Percentiles rank a stretch among this genome's conserved stretches.
These are phyloP conservation scores for Paramyrothecium roridum DNA, from an alignment of 2,329 filamentous ascomycete genomes.

Conservation along the genomic window DNA sequence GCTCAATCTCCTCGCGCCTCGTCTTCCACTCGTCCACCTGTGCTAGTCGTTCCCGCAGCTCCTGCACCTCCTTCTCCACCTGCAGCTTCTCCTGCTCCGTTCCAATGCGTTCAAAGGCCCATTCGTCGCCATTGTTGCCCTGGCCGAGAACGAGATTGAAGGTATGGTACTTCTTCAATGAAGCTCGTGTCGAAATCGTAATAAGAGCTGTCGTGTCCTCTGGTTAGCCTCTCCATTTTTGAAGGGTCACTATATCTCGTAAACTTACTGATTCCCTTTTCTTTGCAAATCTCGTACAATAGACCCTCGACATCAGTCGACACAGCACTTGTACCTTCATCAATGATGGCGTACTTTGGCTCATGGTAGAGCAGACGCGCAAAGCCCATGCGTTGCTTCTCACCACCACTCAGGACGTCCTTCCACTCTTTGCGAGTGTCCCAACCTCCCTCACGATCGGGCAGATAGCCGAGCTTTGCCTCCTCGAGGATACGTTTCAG, in stretches of 20 bases:
- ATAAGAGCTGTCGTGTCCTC: conserved; percentile 63
- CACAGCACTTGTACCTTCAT: conserved; percentile 93
- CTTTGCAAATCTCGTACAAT: conserved; percentile 89
- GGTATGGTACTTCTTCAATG: conserved; percentile 92
- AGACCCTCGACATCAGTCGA: conserved; percentile 92
- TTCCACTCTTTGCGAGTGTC: conserved; percentile 98
- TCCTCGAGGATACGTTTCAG: conserved; percentile 77
- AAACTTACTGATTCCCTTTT: conserved; percentile 82
- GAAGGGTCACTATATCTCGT: neutral
- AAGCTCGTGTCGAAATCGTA: conserved; percentile 91
- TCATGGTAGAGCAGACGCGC: conserved; percentile 92
- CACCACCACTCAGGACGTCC: conserved; percentile 92
- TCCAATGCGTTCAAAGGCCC: conserved; percentile 91
- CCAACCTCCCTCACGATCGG: conserved; percentile 91
- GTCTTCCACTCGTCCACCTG: conserved; percentile 83
- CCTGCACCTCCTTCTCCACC: conserved; percentile 85
- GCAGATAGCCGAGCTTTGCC: conserved; percentile 83
- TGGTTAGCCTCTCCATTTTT: conserved; percentile 13
- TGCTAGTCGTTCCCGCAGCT: conserved; percentile 74
- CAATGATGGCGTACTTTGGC: conserved; percentile 88
- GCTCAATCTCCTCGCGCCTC: conserved; percentile 76
- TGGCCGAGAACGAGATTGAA: conserved; percentile 84
- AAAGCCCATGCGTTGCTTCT: conserved; percentile 94
- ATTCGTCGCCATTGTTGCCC: conserved; percentile 78
- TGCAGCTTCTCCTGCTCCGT: conserved; percentile 90